Evolutionary conservation across 352 stramenopile species (phyloP).

Genomic region (Phytophthora pinifolia): DNA sequence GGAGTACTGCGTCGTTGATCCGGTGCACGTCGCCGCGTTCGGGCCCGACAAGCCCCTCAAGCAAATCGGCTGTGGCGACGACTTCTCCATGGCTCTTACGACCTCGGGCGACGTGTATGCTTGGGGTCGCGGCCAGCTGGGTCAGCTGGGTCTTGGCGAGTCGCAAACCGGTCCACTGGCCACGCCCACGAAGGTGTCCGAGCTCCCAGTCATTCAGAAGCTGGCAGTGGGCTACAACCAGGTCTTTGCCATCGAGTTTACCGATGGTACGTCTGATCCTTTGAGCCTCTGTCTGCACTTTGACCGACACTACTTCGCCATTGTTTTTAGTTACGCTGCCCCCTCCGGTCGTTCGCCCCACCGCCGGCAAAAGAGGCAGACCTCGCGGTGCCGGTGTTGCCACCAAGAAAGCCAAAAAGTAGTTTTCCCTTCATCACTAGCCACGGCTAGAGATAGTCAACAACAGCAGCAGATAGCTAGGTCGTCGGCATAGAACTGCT

Average conservation of each 20-base stretch:
- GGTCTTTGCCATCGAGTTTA: conserved; percentile 79
- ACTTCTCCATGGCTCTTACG: conserved; percentile 67
- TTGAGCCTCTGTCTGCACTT: background rate
- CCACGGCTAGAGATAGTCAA: too few species aligned
- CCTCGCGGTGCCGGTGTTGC: conserved; percentile 7
- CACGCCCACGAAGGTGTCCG: conserved; percentile 53
- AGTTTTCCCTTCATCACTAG: background rate
- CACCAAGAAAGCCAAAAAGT: conserved; percentile 43
- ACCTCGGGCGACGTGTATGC: conserved; percentile 56
- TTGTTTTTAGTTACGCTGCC: conserved; percentile 49
- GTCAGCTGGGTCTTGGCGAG: conserved; percentile 62
- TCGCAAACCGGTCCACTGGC: conserved; percentile 33
- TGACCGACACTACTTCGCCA: conserved; percentile 4
- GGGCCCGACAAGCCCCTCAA: conserved; percentile 30
- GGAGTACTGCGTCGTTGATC: conserved; percentile 37
- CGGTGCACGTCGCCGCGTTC: conserved; percentile 34
- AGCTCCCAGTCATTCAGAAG: conserved; percentile 61
- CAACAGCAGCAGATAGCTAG: too few species aligned
- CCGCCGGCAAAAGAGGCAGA: conserved; percentile 28
- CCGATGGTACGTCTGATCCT: conserved; percentile 45
- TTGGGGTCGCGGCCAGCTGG: conserved; percentile 73
- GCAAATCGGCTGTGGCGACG: conserved; percentile 58
- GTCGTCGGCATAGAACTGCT: too few species aligned
- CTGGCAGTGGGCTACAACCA: conserved; percentile 70
- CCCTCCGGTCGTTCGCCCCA: conserved; percentile 27